These are phyloP conservation scores for Aspergillus uvarum DNA, from an alignment of 2,329 filamentous ascomycete genomes.

Conservation along the genomic window DNA sequence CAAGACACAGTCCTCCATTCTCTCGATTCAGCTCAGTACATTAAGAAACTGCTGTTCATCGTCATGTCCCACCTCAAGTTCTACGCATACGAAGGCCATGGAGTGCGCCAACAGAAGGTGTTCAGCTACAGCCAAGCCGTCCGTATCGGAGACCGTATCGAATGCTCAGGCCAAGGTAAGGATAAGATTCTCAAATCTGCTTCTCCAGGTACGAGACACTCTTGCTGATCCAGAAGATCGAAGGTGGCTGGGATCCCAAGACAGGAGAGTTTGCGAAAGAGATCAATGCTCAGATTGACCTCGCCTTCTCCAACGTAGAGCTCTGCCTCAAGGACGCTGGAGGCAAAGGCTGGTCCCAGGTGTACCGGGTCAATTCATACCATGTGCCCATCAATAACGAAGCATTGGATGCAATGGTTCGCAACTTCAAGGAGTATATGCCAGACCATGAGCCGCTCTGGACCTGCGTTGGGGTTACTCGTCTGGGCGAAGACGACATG, in stretches of 20 bases:
- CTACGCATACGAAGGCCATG: too few species aligned
- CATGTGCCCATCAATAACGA: slow-evolving; percentile 47
- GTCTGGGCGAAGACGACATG: slow-evolving; percentile 54
- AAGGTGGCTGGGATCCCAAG: slow-evolving; percentile 38
- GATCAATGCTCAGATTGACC: slow-evolving; percentile 50
- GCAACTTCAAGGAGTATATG: slow-evolving; percentile 53
- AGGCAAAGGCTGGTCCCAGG: slow-evolving; percentile 50
- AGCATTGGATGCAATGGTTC: slow-evolving; percentile 42
- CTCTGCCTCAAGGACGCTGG: slow-evolving; percentile 52
- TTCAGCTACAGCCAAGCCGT: slow-evolving; percentile 49
- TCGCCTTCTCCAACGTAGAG: slow-evolving; percentile 60
- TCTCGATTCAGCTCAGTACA: too few species aligned
- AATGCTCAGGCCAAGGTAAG: slow-evolving; percentile 36
- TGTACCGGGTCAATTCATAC: slow-evolving; percentile 51
- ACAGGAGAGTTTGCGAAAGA: slow-evolving; percentile 31
- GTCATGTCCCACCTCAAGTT: too few species aligned
- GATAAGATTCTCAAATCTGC: too few species aligned
- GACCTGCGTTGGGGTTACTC: slow-evolving; percentile 54
- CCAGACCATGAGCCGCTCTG: slow-evolving; percentile 55
- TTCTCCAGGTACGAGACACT: too few species aligned
- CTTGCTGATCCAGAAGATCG: background rate
- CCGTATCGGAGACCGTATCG: slow-evolving; percentile 50
- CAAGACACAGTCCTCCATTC: too few species aligned
- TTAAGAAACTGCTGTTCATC: too few species aligned
- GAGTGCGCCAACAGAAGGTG: too few species aligned